These are phyloP conservation scores for Apiospora pterosperma DNA, from an alignment of 2,329 filamentous ascomycete species.

Conservation along the genomic window DNA sequence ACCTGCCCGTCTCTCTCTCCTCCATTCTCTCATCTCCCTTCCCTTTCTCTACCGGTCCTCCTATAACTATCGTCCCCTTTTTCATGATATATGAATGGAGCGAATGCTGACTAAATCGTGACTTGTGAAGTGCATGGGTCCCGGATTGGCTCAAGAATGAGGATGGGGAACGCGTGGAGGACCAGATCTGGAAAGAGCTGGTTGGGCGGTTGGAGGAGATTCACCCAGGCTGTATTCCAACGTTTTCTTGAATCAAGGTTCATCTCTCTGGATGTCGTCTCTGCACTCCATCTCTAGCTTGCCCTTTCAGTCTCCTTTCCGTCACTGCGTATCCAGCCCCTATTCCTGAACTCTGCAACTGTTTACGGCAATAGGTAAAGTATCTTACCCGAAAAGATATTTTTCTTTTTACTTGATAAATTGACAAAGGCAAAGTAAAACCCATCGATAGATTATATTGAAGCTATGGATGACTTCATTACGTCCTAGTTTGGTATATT, in stretches of 20 bases:
- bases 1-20: too few relatives aligned
- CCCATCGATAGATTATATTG: too few relatives aligned
- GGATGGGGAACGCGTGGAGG: conserved; percentile 6
- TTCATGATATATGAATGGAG: background rate
- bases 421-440: too few relatives aligned
- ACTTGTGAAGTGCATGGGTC: conserved; percentile 7
- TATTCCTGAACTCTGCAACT: too few relatives aligned
- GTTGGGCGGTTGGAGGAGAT: conserved; percentile 6
- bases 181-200: conserved; percentile 9
- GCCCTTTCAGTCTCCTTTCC: background rate
- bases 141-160: conserved; percentile 13
- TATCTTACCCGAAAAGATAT: too few relatives aligned
- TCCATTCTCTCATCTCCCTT: too few relatives aligned
- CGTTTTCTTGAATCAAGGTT: background rate
- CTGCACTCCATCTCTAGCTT: background rate
- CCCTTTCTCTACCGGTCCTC: background rate
- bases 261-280: background rate
- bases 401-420: too few relatives aligned
- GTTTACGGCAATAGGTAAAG: too few relatives aligned
- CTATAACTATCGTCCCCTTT: rapidly evolving
- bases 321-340: too few relatives aligned
- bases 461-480: too few relatives aligned
- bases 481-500: too few relatives aligned
- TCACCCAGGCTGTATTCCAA: conserved; percentile 8
- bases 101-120: background rate